Evolutionary conservation across 331 rosid genomes (phyloP).

Genomic region (Malus hybrid): DNA sequence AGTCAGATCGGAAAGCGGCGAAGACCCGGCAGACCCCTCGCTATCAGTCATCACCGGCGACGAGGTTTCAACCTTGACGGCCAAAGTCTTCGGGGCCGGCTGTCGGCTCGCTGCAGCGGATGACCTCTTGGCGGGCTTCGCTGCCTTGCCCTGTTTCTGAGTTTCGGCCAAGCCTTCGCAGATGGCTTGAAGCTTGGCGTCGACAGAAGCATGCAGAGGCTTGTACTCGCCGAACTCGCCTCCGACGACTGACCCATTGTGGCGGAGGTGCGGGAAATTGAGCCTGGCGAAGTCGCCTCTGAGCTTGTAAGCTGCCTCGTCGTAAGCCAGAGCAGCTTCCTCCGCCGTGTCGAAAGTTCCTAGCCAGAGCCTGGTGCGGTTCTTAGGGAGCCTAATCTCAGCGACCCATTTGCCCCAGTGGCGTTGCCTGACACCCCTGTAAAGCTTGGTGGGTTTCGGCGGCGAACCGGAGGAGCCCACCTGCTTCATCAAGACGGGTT

Average conservation of each 20-base stretch:
- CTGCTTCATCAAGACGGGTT: slow-evolving; percentile 73
- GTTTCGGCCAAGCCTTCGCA: slow-evolving; percentile 73
- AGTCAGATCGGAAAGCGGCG: slow-evolving; percentile 79
- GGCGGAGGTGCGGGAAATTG: slow-evolving; percentile 77
- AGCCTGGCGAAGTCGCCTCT: slow-evolving; percentile 97
- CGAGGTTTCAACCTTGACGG: slow-evolving; percentile 37
- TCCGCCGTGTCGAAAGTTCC: slow-evolving; percentile 97
- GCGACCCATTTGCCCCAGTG: slow-evolving; percentile 99
- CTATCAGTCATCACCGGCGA: slow-evolving; percentile 54
- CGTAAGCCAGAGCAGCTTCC: slow-evolving; percentile 98
- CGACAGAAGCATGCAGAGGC: slow-evolving; percentile 85
- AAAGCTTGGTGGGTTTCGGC: slow-evolving; percentile 75
- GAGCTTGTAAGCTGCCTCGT: slow-evolving; percentile 91
- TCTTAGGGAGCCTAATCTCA: slow-evolving; percentile 89
- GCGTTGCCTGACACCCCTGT: slow-evolving; percentile 92
- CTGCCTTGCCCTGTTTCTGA: slow-evolving; percentile 57
- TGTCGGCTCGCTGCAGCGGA: background rate
- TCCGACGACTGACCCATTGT: slow-evolving; percentile 51
- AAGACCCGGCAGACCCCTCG: slow-evolving; percentile 70
- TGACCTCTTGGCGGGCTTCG: slow-evolving; percentile 41
- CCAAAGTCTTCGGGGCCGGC: background rate
- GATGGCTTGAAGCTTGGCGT: slow-evolving; percentile 91
- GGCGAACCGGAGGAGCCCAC: slow-evolving; percentile 45
- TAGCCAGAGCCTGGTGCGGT: slow-evolving; percentile 93
- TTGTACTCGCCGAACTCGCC: slow-evolving; percentile 74